Conservation (phyloP, 768 basidiomycete genomes). For the Cystofilobasidium capitatum region DNA sequence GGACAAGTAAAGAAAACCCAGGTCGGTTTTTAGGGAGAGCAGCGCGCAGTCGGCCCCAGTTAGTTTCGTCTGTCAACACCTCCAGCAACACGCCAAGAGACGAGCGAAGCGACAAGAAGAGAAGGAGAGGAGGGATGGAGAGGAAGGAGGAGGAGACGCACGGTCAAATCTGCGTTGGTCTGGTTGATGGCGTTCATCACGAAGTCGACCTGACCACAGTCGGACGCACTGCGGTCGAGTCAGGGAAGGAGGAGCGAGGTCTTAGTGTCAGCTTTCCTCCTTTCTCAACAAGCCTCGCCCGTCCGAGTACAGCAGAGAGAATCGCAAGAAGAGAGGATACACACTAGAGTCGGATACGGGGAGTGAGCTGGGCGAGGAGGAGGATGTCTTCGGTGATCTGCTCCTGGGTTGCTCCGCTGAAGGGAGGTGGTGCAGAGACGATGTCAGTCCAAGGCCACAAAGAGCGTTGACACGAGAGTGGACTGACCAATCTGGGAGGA, state of each 20-base stretch:
- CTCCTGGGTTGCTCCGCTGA: background rate
- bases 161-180: constrained; percentile 76
- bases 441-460: background rate
- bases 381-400: constrained; percentile 16
- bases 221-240: constrained; percentile 10
- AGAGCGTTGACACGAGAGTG: background rate
- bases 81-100: too few species aligned
- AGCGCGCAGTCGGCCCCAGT: too few species aligned
- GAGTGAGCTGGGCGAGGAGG: constrained; percentile 23
- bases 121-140: background rate
- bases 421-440: background rate
- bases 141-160: constrained; percentile 42
- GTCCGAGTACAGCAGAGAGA: background rate
- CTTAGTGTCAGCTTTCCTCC: background rate
- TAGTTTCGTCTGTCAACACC: too few species aligned
- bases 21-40: too few species aligned
- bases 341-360: constrained; percentile 23
- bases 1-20: constrained; percentile 29
- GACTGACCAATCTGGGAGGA: constrained; percentile 8
- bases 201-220: constrained; percentile 41
- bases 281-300: background rate
- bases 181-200: constrained; percentile 76
- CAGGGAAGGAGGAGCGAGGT: background rate
- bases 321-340: background rate
- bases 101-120: background rate